phyloP scores from a whole-genome alignment of 106 monocot species.

The Dendrobium nobile region DNA sequence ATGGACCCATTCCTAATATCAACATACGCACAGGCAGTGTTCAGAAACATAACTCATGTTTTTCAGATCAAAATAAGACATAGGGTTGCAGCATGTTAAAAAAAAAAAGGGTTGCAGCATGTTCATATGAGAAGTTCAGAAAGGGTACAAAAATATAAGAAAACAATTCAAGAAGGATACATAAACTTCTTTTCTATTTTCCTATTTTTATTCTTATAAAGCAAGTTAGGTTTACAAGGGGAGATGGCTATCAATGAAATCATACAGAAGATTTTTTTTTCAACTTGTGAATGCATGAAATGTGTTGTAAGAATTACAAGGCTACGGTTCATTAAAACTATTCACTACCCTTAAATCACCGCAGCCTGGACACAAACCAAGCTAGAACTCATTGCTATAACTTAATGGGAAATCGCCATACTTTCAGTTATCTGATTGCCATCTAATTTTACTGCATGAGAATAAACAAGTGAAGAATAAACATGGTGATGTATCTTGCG shows the following conservation, averaged over 20 bases:
- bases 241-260: not conserved
- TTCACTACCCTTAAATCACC: too few relatives aligned
- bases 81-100: not conserved
- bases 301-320: too few relatives aligned
- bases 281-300: too few relatives aligned
- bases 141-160: not conserved
- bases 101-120: not conserved
- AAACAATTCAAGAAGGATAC: not conserved
- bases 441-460: too few relatives aligned
- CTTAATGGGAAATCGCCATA: too few relatives aligned
- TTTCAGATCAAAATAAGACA: not conserved
- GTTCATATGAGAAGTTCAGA: not conserved
- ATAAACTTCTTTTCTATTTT: not conserved
- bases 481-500: too few relatives aligned
- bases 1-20: not conserved
- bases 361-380: too few relatives aligned
- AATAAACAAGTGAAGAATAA: too few relatives aligned
- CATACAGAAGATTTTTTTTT: too few relatives aligned
- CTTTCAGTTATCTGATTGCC: too few relatives aligned
- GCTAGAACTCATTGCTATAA: too few relatives aligned
- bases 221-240: not conserved
- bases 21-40: not conserved
- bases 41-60: not conserved
- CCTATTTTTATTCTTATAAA: not conserved
- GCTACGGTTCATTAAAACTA: too few relatives aligned